Percentiles rank a stretch among this genome's conserved stretches.
Conservation (phyloP, 208 protist genomes). For the Crithidia brevicula region DNA sequence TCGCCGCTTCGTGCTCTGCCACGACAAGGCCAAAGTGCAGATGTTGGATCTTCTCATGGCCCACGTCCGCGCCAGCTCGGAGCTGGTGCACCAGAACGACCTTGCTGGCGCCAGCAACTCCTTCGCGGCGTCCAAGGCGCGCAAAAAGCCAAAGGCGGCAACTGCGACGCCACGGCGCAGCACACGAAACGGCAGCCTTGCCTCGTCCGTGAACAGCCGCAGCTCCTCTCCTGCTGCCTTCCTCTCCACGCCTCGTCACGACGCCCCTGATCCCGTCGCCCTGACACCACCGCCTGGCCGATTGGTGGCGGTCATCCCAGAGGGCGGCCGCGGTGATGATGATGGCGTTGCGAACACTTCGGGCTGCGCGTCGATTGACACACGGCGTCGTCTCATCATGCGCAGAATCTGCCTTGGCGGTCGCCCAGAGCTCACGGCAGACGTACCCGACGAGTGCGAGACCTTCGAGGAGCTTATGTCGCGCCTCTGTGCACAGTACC, state of each 20-base stretch:
- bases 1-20: conserved; percentile 61
- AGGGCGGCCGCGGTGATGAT: not conserved
- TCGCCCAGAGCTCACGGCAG: conserved; percentile 33
- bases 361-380: not conserved
- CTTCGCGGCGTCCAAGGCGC: conserved; percentile 1
- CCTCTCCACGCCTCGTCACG: not conserved
- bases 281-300: not conserved
- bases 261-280: not conserved
- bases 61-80: conserved; percentile 50
- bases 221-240: not conserved
- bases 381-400: conserved; percentile 2
- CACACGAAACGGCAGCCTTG: not conserved
- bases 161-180: not conserved
- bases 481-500: conserved; percentile 58
- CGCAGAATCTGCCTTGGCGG: conserved; percentile 23
- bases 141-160: not conserved
- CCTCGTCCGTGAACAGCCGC: conserved; percentile 10
- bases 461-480: conserved; percentile 68
- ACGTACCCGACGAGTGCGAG: conserved; percentile 34
- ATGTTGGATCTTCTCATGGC: conserved; percentile 75
- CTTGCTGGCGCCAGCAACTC: not conserved
- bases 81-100: conserved; percentile 18
- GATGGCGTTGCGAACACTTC: not conserved
- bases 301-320: not conserved
- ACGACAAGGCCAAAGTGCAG: conserved; percentile 50